Conservation (phyloP, 208 protist species). For the Naegleria gruberi region DNA sequence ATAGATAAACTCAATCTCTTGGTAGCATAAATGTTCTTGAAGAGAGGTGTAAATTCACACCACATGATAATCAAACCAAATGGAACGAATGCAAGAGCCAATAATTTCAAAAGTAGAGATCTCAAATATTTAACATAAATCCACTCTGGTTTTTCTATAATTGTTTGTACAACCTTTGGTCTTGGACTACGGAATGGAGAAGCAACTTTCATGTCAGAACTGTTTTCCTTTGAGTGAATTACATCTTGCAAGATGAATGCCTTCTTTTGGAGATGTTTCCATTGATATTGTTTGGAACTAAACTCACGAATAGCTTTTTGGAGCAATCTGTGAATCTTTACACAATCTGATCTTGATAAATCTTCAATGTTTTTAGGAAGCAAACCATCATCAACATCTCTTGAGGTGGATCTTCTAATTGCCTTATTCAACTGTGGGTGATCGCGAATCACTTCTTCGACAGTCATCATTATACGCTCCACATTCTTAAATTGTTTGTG, state of each 20-base stretch:
- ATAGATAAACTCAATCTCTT: neutral
- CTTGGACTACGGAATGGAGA: neutral
- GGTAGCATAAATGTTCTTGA: neutral
- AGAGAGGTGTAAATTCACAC: slow-evolving; percentile 7
- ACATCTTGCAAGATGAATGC: slow-evolving; percentile 9
- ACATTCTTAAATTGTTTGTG: neutral
- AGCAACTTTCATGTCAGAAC: neutral
- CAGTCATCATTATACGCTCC: neutral
- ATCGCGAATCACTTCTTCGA: neutral
- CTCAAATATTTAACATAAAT: neutral
- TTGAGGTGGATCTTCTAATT: neutral
- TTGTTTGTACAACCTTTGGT: neutral
- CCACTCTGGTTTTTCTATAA: neutral
- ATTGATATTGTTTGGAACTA: neutral
- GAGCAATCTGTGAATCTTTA: neutral
- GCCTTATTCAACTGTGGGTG: neutral
- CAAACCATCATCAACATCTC: neutral
- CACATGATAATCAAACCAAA: neutral
- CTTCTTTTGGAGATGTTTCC: slow-evolving; percentile 17
- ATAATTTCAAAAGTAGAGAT: neutral
- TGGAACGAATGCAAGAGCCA: neutral
- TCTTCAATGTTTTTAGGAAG: neutral
- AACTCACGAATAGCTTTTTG: neutral
- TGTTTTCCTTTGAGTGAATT: neutral
- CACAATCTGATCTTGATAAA: neutral